Conservation (phyloP, 352 stramenopile species). For the Pythium plurisporium region DNA sequence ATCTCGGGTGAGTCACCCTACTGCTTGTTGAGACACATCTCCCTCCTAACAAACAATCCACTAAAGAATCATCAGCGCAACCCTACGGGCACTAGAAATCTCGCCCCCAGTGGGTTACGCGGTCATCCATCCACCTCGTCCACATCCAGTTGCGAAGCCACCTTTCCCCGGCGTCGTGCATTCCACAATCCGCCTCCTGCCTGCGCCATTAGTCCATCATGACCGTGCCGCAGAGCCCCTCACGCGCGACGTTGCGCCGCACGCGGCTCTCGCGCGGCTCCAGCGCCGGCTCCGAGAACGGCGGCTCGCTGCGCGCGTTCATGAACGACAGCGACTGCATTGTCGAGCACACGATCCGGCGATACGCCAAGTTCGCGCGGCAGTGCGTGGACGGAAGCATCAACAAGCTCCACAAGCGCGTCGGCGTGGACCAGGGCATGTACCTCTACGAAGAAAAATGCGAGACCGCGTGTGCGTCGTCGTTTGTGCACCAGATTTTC, state of each 20-base stretch:
- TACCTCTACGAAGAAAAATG: constrained; percentile 49
- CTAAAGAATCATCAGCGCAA: constrained; percentile 5
- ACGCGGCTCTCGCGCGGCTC: constrained; percentile 3
- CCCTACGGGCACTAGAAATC: not conserved
- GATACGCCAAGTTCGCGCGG: constrained; percentile 46
- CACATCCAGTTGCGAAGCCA: not conserved
- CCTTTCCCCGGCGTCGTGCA: not conserved
- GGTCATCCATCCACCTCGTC: not conserved
- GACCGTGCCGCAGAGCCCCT: constrained; percentile 4
- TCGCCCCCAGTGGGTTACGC: constrained; percentile 2
- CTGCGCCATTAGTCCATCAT: not conserved
- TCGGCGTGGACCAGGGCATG: constrained; percentile 40
- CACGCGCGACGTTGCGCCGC: constrained; percentile 3
- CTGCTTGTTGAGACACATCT: not conserved
- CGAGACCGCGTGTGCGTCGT: not conserved
- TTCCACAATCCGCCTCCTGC: not conserved
- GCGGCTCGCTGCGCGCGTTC: constrained; percentile 32
- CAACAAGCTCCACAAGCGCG: constrained; percentile 36
- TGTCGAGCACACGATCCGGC: constrained; percentile 44
- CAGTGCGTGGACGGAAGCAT: constrained; percentile 28
- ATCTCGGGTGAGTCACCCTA: too few relatives aligned
- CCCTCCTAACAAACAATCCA: constrained; percentile 1
- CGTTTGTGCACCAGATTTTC: constrained; percentile 17
- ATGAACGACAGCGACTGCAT: constrained; percentile 44
- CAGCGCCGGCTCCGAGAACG: not conserved